These are phyloP conservation scores for Diplodia mutila DNA, from an alignment of 2,329 filamentous ascomycete species.

Conservation along the genomic window DNA sequence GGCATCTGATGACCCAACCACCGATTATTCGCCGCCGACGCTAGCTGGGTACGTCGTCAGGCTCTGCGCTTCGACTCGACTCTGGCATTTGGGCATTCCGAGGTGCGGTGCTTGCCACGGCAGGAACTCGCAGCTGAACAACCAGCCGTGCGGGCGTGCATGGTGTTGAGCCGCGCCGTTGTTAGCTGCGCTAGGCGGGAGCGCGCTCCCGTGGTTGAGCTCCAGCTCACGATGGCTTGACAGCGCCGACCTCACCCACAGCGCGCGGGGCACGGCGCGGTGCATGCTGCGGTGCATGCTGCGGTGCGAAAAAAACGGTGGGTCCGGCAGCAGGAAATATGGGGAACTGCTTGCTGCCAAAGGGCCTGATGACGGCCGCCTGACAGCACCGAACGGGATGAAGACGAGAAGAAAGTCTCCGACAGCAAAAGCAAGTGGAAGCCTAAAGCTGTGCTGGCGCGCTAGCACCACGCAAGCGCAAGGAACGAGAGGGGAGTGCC, in stretches of 20 bases:
- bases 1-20: slow-evolving; percentile 9
- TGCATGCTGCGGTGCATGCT: neutral
- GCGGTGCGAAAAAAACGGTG: neutral
- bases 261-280: neutral
- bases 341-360: neutral
- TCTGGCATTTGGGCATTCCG: neutral
- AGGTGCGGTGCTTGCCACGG: neutral
- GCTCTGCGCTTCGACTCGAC: neutral
- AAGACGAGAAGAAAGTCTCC: neutral
- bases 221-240: neutral
- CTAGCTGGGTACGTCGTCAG: neutral
- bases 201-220: neutral
- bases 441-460: neutral
- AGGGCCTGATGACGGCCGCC: slow-evolving; percentile 1
- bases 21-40: neutral
- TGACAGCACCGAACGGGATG: neutral
- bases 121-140: neutral
- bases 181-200: neutral
- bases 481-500: neutral
- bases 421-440: neutral
- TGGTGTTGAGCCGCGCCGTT: neutral
- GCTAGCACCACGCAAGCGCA: slow-evolving; percentile 5
- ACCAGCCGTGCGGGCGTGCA: neutral
- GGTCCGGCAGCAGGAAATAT: neutral
- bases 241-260: no score